Base-by-base conservation (phyloP, 2,329 filamentous ascomycete species). In the Tolypocladium amazonense region DNA sequence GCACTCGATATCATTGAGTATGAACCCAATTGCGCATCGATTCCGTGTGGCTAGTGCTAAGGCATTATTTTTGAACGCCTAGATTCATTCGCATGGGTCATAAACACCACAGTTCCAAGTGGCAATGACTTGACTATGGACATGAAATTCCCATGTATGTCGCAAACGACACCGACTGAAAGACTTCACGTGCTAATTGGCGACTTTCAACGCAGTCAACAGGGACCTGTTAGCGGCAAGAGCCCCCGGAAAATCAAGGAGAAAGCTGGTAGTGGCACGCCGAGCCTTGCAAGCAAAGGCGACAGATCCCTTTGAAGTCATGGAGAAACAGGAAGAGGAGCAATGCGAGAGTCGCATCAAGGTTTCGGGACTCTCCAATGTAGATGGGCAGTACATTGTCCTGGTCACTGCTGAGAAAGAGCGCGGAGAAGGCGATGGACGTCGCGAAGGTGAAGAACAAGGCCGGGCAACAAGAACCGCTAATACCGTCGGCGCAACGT, bases 11-110 rank as follows among this genome's bases (percentile, higher is more conserved):
- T 15, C 57, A 9, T 35, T 58, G 18, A 58, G 57, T 58, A 38
- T n/a, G 57, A 25, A 15, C 9, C 18, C 30, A 1, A 39, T 7
- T 8, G n/a, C 27, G 43, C 27, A 20, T 23, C 35, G 7, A 15
- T 12, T 41, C 20, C 39, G 41, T 35, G 15, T 45, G 14, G 25
- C 37, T 30, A 14, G 35, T 37, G 35, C 35, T 37, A 37, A 37
- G 35, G 11, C 35, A 14, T 5, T 35, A 35, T 35, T 4, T 8
- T 35, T 35, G 25, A 30, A 39, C 8, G n/a, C 25, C 2, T 27
- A 58, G 57, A 58, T 37, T 58, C 57, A 14, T 58, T 54, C 47
- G 20, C 57, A 18, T 58, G 57, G 57, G 57, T 54, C 6, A 23
- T 58, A 23, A 58, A 58, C 25, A 41, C 57, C 25, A 58, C 57